phyloP scores from a whole-genome alignment of 345 rosid genomes.

The Durio zibethinus region DNA sequence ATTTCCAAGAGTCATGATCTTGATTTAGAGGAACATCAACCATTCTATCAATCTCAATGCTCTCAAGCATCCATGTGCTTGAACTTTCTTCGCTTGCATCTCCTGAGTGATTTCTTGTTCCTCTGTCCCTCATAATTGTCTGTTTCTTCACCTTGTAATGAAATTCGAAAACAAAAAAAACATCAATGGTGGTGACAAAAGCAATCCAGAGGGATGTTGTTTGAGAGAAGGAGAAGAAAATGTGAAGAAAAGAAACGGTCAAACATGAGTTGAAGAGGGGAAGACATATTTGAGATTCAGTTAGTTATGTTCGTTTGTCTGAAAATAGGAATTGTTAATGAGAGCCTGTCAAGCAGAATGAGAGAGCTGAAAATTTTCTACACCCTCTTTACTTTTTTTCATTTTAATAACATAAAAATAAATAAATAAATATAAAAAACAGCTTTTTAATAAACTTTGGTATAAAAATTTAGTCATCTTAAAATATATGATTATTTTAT shows the following conservation, averaged over 20 bases:
- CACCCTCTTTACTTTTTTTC: background rate
- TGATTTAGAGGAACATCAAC: conserved; percentile 32
- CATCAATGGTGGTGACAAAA: background rate
- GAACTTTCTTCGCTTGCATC: conserved; percentile 28
- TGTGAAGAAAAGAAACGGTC: background rate
- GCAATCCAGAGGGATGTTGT: background rate
- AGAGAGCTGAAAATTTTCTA: background rate
- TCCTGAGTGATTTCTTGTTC: background rate
- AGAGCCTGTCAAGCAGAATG: background rate
- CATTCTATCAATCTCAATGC: conserved; percentile 52
- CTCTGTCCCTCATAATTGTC: background rate
- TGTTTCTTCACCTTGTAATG: background rate
- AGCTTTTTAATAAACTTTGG: too few relatives aligned
- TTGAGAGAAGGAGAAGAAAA: background rate
- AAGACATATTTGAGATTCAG: background rate
- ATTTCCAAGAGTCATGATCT: background rate
- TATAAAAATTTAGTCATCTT: too few relatives aligned
- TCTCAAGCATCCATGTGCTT: conserved; percentile 59
- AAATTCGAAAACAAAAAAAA: background rate
- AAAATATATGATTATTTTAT: too few relatives aligned
- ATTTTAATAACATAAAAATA: too few relatives aligned
- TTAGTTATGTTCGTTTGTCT: background rate
- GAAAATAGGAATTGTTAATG: conserved; percentile 10
- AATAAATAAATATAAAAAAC: too few relatives aligned
- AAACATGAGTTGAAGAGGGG: conserved; percentile 1